Evolutionary conservation across 176 grass and related monocot species (phyloP).

Genomic region (Neostapfia colusana): DNA sequence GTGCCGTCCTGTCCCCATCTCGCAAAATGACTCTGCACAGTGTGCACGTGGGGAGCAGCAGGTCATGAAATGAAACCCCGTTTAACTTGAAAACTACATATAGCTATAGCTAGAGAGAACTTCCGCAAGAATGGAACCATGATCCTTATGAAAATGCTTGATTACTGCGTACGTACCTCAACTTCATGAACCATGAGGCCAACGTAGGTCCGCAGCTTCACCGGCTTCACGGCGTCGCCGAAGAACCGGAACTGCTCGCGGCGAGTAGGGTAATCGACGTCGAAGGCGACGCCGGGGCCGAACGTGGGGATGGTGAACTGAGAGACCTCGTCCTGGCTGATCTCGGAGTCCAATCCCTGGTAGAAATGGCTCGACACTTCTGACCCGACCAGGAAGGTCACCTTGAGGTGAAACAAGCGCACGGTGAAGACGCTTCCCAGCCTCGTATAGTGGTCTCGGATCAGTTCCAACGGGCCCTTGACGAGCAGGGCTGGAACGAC

Average conservation of each 20-base stretch:
- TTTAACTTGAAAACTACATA: too few species aligned
- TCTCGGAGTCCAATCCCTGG: conserved; percentile 44
- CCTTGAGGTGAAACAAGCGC: conserved; percentile 24
- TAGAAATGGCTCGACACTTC: conserved; percentile 62
- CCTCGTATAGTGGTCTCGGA: conserved; percentile 41
- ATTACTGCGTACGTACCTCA: conserved; percentile 32
- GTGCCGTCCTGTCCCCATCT: conserved; percentile 60
- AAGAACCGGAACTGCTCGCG: conserved; percentile 69
- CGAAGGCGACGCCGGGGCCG: conserved; percentile 54
- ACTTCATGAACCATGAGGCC: conserved; percentile 49
- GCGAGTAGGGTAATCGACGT: conserved; percentile 42
- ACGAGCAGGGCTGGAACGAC: conserved; percentile 27
- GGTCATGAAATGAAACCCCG: background rate
- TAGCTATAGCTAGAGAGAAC: too few species aligned
- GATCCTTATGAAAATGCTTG: background rate
- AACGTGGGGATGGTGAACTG: conserved; percentile 66
- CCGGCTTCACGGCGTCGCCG: conserved; percentile 48
- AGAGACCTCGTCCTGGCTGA: conserved; percentile 62
- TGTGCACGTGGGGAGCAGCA: background rate
- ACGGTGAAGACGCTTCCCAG: conserved; percentile 57
- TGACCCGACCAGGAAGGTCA: conserved; percentile 56
- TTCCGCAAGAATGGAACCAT: too few species aligned
- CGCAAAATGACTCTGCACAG: conserved; percentile 48
- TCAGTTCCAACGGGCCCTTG: conserved; percentile 44
- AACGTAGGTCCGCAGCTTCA: conserved; percentile 54